Conservation (phyloP, 1,284 basidiomycete species). For the Vanrija pseudolonga region DNA sequence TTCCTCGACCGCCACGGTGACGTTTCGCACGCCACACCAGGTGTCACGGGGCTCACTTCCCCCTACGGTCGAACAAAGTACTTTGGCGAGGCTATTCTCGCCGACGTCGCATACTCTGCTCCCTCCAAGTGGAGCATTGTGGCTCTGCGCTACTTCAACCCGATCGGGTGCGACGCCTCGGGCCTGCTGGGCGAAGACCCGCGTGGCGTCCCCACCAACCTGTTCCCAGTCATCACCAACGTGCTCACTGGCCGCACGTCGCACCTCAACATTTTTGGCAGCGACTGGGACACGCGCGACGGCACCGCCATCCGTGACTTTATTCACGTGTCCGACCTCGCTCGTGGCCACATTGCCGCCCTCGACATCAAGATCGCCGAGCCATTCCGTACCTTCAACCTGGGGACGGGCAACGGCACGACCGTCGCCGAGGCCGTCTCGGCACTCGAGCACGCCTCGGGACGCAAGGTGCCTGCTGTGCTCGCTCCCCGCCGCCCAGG, state of each 20-base stretch:
- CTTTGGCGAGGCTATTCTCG: constrained; percentile 15
- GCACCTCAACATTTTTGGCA: constrained; percentile 22
- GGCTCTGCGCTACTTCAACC: constrained; percentile 27
- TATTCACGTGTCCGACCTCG: constrained; percentile 20
- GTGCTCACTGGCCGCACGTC: constrained; percentile 24
- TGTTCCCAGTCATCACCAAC: constrained; percentile 24
- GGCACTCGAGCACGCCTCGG: constrained; percentile 3
- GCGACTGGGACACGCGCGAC: constrained; percentile 21
- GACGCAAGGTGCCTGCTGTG: constrained; percentile 1
- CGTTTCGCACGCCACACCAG: not conserved
- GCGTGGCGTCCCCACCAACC: constrained; percentile 18
- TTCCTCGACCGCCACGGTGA: not conserved
- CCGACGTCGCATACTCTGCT: constrained; percentile 13
- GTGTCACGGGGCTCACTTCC: constrained; percentile 7
- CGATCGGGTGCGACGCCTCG: constrained; percentile 25
- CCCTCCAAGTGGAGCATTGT: constrained; percentile 16
- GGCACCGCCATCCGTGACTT: constrained; percentile 8
- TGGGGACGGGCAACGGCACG: constrained; percentile 72
- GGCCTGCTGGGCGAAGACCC: constrained; percentile 27
- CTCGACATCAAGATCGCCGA: constrained; percentile 4
- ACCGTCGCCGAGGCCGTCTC: constrained; percentile 51
- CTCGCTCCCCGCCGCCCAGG: constrained; percentile 5
- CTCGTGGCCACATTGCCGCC: constrained; percentile 24
- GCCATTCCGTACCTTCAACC: constrained; percentile 59
- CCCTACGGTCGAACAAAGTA: constrained; percentile 13